Evolutionary conservation across 441 rosid genomes (phyloP).

Genomic region (Iberis amara): DNA sequence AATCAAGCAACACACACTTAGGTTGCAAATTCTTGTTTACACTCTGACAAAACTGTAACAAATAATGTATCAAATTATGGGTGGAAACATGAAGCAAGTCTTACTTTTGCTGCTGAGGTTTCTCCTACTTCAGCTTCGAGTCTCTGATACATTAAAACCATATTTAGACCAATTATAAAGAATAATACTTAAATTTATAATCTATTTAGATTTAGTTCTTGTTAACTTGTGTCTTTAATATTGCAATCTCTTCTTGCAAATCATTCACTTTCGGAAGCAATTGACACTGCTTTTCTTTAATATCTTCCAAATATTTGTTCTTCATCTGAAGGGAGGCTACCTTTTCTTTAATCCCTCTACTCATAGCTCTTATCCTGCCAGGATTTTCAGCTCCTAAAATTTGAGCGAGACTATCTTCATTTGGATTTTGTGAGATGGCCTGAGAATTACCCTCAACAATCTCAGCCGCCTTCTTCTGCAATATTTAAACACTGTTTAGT

Average conservation of each 20-base stretch:
- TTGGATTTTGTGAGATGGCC: background rate
- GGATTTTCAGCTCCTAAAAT: background rate
- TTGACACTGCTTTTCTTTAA: too few relatives aligned
- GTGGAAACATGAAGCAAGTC: background rate
- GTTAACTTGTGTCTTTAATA: background rate
- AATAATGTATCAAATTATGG: too few relatives aligned
- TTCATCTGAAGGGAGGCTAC: too few relatives aligned
- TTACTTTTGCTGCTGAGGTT: background rate
- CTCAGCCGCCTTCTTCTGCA: background rate
- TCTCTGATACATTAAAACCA: background rate
- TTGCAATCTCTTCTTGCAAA: too few relatives aligned
- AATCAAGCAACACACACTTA: slow-evolving; percentile 3
- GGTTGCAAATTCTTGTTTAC: background rate
- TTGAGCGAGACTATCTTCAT: background rate
- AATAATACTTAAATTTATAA: too few relatives aligned
- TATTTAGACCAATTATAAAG: background rate
- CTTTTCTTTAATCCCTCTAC: background rate
- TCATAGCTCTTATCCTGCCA: background rate
- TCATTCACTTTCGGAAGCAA: too few relatives aligned
- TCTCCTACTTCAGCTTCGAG: background rate
- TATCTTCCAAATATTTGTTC: too few relatives aligned
- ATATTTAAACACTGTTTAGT: background rate
- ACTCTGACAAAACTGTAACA: background rate
- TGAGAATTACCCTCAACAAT: background rate
- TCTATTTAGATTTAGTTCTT: background rate